A percentile compares a stretch with the other conserved stretches of the same genome.
Evolutionary conservation across 768 basidiomycete genomes (phyloP).

Genomic region (Mycena vitilis): DNA sequence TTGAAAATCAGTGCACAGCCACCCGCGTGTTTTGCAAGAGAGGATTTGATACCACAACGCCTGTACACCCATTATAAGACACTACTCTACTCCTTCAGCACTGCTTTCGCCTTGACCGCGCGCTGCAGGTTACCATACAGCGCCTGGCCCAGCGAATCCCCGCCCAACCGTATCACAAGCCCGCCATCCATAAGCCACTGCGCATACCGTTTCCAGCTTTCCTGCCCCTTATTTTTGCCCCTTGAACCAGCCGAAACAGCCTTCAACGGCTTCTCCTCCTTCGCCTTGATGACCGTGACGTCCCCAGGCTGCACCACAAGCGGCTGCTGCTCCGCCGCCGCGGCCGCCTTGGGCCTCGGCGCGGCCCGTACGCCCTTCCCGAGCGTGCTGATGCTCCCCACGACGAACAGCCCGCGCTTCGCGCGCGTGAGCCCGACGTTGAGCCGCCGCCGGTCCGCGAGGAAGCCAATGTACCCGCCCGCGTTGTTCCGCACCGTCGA

Average conservation of each 20-base stretch:
- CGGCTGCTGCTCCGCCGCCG: slow-evolving; percentile 23
- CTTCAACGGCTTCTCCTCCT: slow-evolving; percentile 34
- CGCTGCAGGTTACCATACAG: slow-evolving; percentile 53
- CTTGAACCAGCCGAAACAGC: slow-evolving; percentile 24
- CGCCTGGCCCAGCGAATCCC: slow-evolving; percentile 55
- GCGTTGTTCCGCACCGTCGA: slow-evolving; percentile 90
- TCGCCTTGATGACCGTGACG: slow-evolving; percentile 29
- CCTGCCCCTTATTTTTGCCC: slow-evolving; percentile 53
- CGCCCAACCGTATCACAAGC: slow-evolving; percentile 61
- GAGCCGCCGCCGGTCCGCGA: slow-evolving; percentile 85
- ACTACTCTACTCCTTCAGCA: slow-evolving; percentile 19
- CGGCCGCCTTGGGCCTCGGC: slow-evolving; percentile 26
- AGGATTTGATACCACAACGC: too few species aligned
- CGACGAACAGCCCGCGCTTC: slow-evolving; percentile 84
- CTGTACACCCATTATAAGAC: background rate
- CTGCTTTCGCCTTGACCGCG: slow-evolving; percentile 18
- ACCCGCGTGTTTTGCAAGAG: too few species aligned
- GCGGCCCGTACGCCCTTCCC: slow-evolving; percentile 54
- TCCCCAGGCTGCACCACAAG: slow-evolving; percentile 30
- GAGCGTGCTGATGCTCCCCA: slow-evolving; percentile 80
- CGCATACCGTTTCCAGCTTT: slow-evolving; percentile 72
- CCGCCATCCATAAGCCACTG: slow-evolving; percentile 63
- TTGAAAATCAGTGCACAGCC: too few species aligned
- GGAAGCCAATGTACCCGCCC: slow-evolving; percentile 84
- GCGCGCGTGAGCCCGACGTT: slow-evolving; percentile 95